Evolutionary conservation across 257 asterid species (phyloP).

Genomic region (Oldenlandia corymbosa): DNA sequence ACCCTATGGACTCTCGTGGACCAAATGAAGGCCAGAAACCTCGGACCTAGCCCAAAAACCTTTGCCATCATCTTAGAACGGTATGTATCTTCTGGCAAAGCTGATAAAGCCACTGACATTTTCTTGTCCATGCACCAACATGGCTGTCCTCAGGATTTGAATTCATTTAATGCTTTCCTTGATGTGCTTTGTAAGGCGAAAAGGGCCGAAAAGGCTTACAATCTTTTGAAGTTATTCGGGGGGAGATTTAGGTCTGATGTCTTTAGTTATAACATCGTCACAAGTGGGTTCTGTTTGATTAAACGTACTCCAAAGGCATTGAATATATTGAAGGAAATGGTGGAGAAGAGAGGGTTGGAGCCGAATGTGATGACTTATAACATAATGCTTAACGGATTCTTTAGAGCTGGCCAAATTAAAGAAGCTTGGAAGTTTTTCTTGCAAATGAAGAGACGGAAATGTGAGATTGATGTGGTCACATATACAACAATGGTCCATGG

Average conservation of each 20-base stretch:
- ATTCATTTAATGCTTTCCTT: conserved; percentile 66
- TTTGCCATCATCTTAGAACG: conserved; percentile 76
- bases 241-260: conserved; percentile 64
- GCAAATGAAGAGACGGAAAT: conserved; percentile 79
- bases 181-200: conserved; percentile 81
- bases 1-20: conserved; percentile 57
- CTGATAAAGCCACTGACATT: conserved; percentile 77
- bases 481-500: conserved; percentile 89
- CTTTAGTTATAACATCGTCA: conserved; percentile 63
- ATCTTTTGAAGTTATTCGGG: conserved; percentile 44
- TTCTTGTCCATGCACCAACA: conserved; percentile 81
- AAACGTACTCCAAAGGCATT: conserved; percentile 66
- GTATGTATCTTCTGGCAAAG: conserved; percentile 72
- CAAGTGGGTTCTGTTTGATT: conserved; percentile 73
- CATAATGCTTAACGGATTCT: conserved; percentile 69
- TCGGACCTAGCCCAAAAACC: conserved; percentile 77
- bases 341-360: conserved; percentile 60
- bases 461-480: conserved; percentile 75
- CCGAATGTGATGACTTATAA: conserved; percentile 67
- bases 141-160: conserved; percentile 82
- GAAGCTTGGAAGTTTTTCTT: conserved; percentile 86
- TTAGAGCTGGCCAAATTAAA: conserved; percentile 58
- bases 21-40: conserved; percentile 47
- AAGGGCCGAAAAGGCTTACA: conserved; percentile 67
- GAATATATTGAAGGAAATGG: conserved; percentile 76